A percentile compares a stretch with the other conserved stretches of the same genome.
phyloP scores from a whole-genome alignment of 129 eudicot species.

The Pseudognaphalium luteoalbum region DNA sequence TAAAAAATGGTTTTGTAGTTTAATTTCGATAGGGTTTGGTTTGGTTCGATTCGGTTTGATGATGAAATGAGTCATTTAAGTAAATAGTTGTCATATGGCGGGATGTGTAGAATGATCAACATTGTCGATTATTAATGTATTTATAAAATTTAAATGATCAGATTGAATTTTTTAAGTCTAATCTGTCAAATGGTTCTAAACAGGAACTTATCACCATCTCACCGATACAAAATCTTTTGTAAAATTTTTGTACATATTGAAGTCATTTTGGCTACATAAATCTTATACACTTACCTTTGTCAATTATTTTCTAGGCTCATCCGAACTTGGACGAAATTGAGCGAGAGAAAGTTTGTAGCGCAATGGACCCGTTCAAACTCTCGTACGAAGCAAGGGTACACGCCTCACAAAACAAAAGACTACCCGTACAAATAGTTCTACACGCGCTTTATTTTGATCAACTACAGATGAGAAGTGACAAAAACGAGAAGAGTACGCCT shows the following conservation, averaged over 20 bases:
- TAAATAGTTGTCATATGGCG: too few relatives aligned
- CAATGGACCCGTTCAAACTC: conserved; percentile 81
- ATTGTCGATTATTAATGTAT: too few relatives aligned
- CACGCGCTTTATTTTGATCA: conserved; percentile 94
- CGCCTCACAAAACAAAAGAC: conserved; percentile 93
- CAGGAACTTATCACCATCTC: too few relatives aligned
- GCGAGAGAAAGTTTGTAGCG: conserved; percentile 92
- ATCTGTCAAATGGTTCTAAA: too few relatives aligned
- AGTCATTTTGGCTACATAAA: not conserved
- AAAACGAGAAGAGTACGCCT: conserved; percentile 31
- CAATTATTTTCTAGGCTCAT: conserved; percentile 57
- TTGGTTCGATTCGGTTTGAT: too few relatives aligned
- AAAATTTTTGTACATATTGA: not conserved
- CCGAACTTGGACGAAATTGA: conserved; percentile 90
- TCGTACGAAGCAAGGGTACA: conserved; percentile 93
- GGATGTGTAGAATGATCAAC: too few relatives aligned
- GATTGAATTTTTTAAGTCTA: too few relatives aligned
- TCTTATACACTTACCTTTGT: not conserved
- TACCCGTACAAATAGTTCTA: conserved; percentile 86
- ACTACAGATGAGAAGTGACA: conserved; percentile 70
- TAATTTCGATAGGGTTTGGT: too few relatives aligned
- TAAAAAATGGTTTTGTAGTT: too few relatives aligned
- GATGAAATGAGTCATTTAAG: too few relatives aligned
- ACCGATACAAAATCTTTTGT: too few relatives aligned
- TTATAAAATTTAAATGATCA: too few relatives aligned